Base-by-base conservation (phyloP, 495 filamentous ascomycete species). In the Penicillium simplicissimum region DNA sequence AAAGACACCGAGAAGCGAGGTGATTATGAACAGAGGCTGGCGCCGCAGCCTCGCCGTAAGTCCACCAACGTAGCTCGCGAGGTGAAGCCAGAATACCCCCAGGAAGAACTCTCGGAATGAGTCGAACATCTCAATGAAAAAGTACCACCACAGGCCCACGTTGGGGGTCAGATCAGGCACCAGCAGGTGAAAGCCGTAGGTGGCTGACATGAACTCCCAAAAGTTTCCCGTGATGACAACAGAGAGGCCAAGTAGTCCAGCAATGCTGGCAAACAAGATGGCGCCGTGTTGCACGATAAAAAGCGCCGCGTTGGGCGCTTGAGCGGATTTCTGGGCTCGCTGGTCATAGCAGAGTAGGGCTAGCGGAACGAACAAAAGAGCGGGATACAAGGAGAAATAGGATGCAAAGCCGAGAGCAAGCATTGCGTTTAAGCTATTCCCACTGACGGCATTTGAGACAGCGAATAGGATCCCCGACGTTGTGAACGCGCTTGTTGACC, bases 41-140 rank as follows among this genome's bases (percentile, higher is more conserved):
- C 81, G 76, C 53, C 90, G 85, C 47, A 98, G 73, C 52, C 93
- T 87, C 53, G 96, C 79, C 7, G 88, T 91, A 10, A 98, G 75
- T 0, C 90, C 93, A 19, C 87, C 91, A 4, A 95, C 89, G 74
- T 98, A 98, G 40, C 88, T 87, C 3, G 87, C 87, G 52, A 98
- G 81, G 74, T 98, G 96, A 58, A 98, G 84, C 92, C 96, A 97
- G 75, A 98, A 98, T 7, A 98, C 92, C 21, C 90, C 96, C 3
- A 98, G 82, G 82, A 98, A 98, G 80, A 98, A 98, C 52, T 89
- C 88, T 23, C 95, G 87, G 82, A 98, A 98, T 5, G 92, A 94
- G 74, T 98, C 95, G 72, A 98, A 98, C 86, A 98, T 98, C 76
- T 98, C 95, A 66, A 94, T 96, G 77, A 98, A 98, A 76, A 98